These are phyloP conservation scores for Boletus albobrunnescens DNA, from an alignment of 1,284 basidiomycete species.

Conservation along the genomic window DNA sequence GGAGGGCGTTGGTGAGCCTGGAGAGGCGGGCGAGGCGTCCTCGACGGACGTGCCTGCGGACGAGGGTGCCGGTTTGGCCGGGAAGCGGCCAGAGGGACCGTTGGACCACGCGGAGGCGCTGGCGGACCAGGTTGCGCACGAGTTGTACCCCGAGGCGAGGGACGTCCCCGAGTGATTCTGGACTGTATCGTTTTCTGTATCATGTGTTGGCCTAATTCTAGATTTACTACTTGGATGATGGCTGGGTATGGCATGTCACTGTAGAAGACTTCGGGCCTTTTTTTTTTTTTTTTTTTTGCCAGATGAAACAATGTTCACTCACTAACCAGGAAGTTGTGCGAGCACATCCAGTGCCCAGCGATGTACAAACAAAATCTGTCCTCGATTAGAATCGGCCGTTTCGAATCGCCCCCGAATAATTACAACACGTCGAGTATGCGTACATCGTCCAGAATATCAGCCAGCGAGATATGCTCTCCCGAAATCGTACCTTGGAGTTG, in stretches of 20 bases:
- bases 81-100: constrained; percentile 35
- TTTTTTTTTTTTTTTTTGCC: too few species aligned
- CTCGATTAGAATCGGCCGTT: too few species aligned
- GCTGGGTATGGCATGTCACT: too few species aligned
- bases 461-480: neutral
- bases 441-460: neutral
- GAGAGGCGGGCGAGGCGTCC: neutral
- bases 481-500: neutral
- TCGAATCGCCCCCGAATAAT: too few species aligned
- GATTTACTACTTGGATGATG: neutral
- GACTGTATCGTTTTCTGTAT: neutral
- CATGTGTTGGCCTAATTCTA: neutral
- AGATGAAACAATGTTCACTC: too few species aligned
- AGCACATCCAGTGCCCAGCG: too few species aligned
- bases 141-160: constrained; percentile 46
- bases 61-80: neutral
- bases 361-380: too few species aligned
- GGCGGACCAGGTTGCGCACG: constrained; percentile 50
- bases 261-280: too few species aligned
- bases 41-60: neutral
- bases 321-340: too few species aligned
- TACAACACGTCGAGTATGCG: neutral
- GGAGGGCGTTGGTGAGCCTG: too few species aligned
- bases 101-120: constrained; percentile 46
- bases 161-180: neutral